These are phyloP conservation scores for Rubia tinctorum DNA, from an alignment of 305 asterid species.

Conservation along the genomic window DNA sequence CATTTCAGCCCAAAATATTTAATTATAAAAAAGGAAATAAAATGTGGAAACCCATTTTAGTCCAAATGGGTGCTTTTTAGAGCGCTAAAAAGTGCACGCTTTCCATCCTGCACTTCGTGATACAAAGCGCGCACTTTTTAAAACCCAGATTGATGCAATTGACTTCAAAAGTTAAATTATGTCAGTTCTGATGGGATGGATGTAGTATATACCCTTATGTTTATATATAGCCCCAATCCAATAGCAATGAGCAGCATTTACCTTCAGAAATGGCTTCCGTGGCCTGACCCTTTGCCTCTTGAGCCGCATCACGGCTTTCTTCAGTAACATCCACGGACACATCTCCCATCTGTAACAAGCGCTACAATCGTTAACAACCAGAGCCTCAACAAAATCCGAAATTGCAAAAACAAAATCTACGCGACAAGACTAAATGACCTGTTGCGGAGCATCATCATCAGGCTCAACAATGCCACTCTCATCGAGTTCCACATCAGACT, in stretches of 20 bases:
- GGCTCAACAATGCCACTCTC: slow-evolving; percentile 81
- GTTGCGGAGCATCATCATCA: slow-evolving; percentile 80
- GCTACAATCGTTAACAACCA: background rate
- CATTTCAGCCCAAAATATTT: too few species aligned
- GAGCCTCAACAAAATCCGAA: background rate
- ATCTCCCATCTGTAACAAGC: slow-evolving; percentile 75
- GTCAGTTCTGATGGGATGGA: too few species aligned
- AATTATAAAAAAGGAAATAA: too few species aligned
- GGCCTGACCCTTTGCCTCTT: slow-evolving; percentile 83
- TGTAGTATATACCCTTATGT: too few species aligned
- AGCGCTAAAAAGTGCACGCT: too few species aligned
- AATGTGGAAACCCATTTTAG: too few species aligned
- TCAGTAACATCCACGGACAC: slow-evolving; percentile 81
- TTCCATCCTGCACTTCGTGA: too few species aligned
- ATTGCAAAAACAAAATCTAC: background rate
- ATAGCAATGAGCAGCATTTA: slow-evolving; percentile 11
- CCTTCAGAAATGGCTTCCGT: slow-evolving; percentile 96
- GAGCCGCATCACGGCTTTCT: slow-evolving; percentile 87
- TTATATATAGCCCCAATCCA: background rate
- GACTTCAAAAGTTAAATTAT: too few species aligned
- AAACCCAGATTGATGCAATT: too few species aligned
- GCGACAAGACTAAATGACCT: slow-evolving; percentile 34
- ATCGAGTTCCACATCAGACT: slow-evolving; percentile 89
- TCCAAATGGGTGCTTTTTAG: too few species aligned
- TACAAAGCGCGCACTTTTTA: too few species aligned